Evolutionary conservation across 2,329 filamentous ascomycete genomes (phyloP).

Genomic region (Claviceps maximensis): DNA sequence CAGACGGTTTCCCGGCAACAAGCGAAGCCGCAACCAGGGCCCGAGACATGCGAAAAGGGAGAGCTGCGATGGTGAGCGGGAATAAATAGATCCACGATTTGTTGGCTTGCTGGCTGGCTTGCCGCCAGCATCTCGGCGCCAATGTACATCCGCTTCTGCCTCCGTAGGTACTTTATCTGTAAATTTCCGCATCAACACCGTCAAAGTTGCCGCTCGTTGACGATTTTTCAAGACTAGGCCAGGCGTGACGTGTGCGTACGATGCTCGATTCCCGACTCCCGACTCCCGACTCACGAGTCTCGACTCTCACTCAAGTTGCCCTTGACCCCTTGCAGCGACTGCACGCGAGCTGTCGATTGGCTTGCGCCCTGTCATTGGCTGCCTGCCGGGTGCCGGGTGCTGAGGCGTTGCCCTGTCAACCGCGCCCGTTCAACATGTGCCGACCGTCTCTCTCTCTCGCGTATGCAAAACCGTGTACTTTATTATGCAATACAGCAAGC

Average conservation of each 20-base stretch:
- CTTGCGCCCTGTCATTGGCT: background rate
- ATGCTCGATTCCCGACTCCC: no score
- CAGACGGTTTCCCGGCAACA: conserved; percentile 3
- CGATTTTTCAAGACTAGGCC: no score
- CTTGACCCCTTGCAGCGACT: no score
- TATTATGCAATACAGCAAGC: background rate
- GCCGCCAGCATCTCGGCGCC: background rate
- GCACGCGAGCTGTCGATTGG: background rate
- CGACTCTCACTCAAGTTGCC: no score
- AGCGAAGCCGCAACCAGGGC: conserved; percentile 11
- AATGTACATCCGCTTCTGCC: background rate
- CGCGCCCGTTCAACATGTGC: background rate
- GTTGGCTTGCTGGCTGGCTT: background rate
- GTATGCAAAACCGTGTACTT: conserved; percentile 6
- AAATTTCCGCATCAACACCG: background rate
- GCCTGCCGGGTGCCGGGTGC: background rate
- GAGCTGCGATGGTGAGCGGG: conserved; percentile 22
- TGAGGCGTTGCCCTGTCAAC: conserved; percentile 14
- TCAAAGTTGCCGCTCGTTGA: background rate
- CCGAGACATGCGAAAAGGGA: conserved; percentile 24
- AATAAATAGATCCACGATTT: background rate
- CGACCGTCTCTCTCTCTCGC: conserved; percentile 6
- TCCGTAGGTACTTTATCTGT: background rate
- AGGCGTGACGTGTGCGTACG: no score
- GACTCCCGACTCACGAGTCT: no score